Conservation (phyloP, 2,329 filamentous ascomycete species). For the Pseudogymnoascus sp. region DNA sequence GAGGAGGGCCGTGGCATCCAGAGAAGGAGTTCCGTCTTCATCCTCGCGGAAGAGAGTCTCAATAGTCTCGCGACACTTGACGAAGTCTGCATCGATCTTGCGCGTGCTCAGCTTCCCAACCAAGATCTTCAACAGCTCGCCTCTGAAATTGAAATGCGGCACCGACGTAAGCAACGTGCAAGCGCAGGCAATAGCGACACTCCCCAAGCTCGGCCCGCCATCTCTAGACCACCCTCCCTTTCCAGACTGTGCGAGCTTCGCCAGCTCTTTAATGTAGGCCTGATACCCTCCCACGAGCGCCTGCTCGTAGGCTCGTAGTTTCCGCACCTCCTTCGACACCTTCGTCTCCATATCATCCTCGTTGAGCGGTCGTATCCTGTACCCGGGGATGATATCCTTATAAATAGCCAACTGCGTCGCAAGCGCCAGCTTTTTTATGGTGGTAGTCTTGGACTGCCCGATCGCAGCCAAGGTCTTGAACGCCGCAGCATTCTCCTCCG, state of each 20-base stretch:
- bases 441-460: conserved; percentile 58
- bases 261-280: conserved; percentile 69
- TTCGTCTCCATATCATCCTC: conserved; percentile 71
- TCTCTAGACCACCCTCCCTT: conserved; percentile 30
- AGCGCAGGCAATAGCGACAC: conserved; percentile 75
- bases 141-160: conserved; percentile 95
- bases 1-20: conserved; percentile 77
- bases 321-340: conserved; percentile 84
- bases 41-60: conserved; percentile 79
- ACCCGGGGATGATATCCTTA: conserved; percentile 93
- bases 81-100: conserved; percentile 64
- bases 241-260: conserved; percentile 55
- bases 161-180: conserved; percentile 74
- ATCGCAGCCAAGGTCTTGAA: conserved; percentile 73
- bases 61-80: conserved; percentile 68
- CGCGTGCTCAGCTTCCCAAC: conserved; percentile 72
- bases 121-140: conserved; percentile 78
- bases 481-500: conserved; percentile 76
- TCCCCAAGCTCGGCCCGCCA: conserved; percentile 48
- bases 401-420: conserved; percentile 84
- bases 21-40: conserved; percentile 78
- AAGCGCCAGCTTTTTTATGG: conserved; percentile 78
- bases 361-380: conserved; percentile 75
- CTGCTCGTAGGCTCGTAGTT: conserved; percentile 77
- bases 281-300: conserved; percentile 80